Base-by-base conservation (phyloP, 139 green algal genomes). In the Diplosphaera chodatii region DNA sequence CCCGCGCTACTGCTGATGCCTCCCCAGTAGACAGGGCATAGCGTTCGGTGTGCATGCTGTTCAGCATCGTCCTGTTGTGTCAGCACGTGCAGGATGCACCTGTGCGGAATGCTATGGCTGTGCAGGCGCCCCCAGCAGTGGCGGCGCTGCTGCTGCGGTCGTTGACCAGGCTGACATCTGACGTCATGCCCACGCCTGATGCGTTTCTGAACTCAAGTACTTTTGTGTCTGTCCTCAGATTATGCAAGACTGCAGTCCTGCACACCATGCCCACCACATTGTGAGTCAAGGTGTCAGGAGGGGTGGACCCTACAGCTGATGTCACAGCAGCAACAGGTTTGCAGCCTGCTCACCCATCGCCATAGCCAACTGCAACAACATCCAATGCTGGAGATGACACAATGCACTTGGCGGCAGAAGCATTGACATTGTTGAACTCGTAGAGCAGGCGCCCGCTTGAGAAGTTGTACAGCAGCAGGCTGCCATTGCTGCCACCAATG, bases 401-500 rank as follows among this genome's bases (percentile, higher is more conserved):
- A 30, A 97, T 66, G 70, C 72, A 84, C 28, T 80, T 71, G 13
- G 99, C 76, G 6, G 40, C 67, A 21, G 25, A n/a, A 21, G 67
- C 27, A 13, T 25, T 48, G 6, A 72, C 72, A 2, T 84, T 80
- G 0, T 65, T 40, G 67, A 98, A 98, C 28, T 85, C 80, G 80
- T 92, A 88, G 31, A 99, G 70, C 62, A 79, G 28, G 6, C 69
- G 67, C 21, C 82, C 74, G 15, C 76, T 91, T 25, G 63, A 29
- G 55, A 97, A 92, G 85, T 99, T 99, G 84, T 88, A 91, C 37
- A 99, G 89, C 80, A 92, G 82, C 79, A 98, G 67, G 13, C 66
- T 64, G 20, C 95, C 95, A 13, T 93, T 79, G 25, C 73, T 55
- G 28, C 71, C 63, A 28, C 87, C 92, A 27, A 97, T 55, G 33